Conservation (phyloP, 345 rosid genomes). For the Gossypium anomalum region DNA sequence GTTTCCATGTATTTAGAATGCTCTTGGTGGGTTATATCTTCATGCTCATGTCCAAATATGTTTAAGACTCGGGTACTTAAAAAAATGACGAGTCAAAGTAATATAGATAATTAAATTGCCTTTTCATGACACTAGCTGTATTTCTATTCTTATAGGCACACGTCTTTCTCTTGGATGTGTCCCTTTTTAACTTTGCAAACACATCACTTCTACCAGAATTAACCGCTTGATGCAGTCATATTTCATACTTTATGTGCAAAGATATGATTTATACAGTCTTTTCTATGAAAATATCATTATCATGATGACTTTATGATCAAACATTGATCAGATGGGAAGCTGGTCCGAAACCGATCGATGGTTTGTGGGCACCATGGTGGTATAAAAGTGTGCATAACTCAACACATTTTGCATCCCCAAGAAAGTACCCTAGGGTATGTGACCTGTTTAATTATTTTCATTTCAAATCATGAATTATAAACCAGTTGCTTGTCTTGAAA, state of each 20-base stretch:
- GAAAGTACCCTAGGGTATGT: conserved; percentile 57
- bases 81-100: background rate
- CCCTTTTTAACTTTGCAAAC: background rate
- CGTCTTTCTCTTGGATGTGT: background rate
- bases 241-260: background rate
- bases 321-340: conserved; percentile 71
- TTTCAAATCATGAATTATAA: background rate
- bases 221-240: background rate
- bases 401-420: conserved; percentile 46
- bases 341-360: conserved; percentile 84
- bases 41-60: background rate
- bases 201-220: background rate
- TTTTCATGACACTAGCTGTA: background rate
- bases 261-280: background rate
- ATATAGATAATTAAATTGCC: background rate
- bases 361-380: conserved; percentile 91
- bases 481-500: conserved; percentile 10
- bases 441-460: conserved; percentile 14
- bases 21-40: background rate
- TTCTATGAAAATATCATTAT: background rate
- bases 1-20: background rate
- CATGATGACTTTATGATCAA: conserved; percentile 10
- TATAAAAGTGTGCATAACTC: conserved; percentile 62
- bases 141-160: background rate
- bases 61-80: background rate